These are phyloP conservation scores for Boeremia lycopersici DNA, from an alignment of 2,329 filamentous ascomycete species.

Conservation along the genomic window DNA sequence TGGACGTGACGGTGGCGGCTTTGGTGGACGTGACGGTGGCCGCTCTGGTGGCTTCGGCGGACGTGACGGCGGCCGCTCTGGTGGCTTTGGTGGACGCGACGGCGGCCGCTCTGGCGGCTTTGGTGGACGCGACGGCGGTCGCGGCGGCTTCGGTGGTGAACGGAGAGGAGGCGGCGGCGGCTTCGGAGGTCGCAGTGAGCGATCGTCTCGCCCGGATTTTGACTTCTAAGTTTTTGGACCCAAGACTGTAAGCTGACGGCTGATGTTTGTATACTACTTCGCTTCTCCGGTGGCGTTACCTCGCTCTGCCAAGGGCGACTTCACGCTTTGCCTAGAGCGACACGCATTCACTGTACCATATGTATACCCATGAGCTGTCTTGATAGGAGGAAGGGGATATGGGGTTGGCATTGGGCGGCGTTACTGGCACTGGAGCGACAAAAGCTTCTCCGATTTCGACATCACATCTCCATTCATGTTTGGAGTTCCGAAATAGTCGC, in stretches of 20 bases:
- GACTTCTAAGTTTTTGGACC: slow-evolving; percentile 3
- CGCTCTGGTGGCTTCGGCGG: slow-evolving; percentile 15
- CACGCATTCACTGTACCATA: slow-evolving; percentile 25
- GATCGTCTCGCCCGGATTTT: slow-evolving; percentile 17
- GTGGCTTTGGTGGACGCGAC: slow-evolving; percentile 24
- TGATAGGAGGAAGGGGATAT: slow-evolving; percentile 6
- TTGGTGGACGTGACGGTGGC: slow-evolving; percentile 11
- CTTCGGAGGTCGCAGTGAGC: slow-evolving; percentile 16
- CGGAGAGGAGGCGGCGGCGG: slow-evolving; percentile 12
- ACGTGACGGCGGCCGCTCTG: slow-evolving; percentile 18
- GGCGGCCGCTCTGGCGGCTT: slow-evolving; percentile 23
- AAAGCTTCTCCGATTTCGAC: slow-evolving; percentile 2
- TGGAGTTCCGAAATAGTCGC: slow-evolving; percentile 3
- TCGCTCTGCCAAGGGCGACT: not conserved
- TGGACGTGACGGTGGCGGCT: slow-evolving; percentile 18
- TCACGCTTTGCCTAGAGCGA: slow-evolving; percentile 1
- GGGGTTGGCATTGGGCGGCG: slow-evolving; percentile 16
- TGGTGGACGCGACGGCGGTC: slow-evolving; percentile 18
- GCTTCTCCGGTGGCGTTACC: not conserved
- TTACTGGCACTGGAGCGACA: slow-evolving; percentile 7
- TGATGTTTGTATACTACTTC: slow-evolving; percentile 13
- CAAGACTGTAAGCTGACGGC: slow-evolving; percentile 3
- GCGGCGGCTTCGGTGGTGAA: slow-evolving; percentile 10
- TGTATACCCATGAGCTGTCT: slow-evolving; percentile 24
- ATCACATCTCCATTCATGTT: slow-evolving; percentile 14